A percentile compares a stretch with the other conserved stretches of the same genome.
Conservation (phyloP, 176 grass and related monocot species). For the Pontederia crassipes region DNA sequence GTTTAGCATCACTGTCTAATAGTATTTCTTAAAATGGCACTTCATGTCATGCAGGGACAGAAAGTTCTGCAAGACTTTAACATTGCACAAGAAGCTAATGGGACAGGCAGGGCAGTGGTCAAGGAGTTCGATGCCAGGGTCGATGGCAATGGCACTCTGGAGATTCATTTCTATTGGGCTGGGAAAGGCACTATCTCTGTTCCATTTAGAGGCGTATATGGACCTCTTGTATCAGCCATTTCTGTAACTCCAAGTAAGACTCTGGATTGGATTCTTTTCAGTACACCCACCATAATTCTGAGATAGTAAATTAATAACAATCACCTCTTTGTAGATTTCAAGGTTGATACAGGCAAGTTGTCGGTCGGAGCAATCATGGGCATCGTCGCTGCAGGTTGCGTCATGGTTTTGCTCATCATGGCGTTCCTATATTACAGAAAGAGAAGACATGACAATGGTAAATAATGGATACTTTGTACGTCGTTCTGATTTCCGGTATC, state of each 20-base stretch:
- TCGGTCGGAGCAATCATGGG: slow-evolving; percentile 4
- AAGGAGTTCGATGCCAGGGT: neutral
- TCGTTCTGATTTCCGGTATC: neutral
- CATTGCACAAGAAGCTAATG: slow-evolving; percentile 15
- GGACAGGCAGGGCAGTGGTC: slow-evolving; percentile 6
- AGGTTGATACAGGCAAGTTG: neutral
- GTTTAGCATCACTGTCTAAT: neutral
- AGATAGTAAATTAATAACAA: neutral
- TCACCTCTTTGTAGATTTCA: slow-evolving; percentile 4
- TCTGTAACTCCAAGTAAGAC: slow-evolving; percentile 18
- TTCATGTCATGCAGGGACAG: neutral
- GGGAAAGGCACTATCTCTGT: slow-evolving; percentile 79
- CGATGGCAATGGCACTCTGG: slow-evolving; percentile 18
- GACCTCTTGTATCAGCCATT: slow-evolving; percentile 86
- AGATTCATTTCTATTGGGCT: slow-evolving; percentile 22
- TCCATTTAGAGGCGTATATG: slow-evolving; percentile 62
- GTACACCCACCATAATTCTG: neutral
- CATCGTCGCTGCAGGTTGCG: slow-evolving; percentile 1
- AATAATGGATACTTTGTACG: neutral
- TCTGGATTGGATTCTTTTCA: neutral
- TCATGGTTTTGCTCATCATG: neutral
- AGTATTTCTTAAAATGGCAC: neutral
- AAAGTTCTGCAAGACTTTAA: slow-evolving; percentile 16
- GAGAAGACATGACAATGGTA: slow-evolving; percentile 10
- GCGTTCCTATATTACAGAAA: neutral